phyloP scores from a whole-genome alignment of 78 protist species.

The Chrysochromulina parva region DNA sequence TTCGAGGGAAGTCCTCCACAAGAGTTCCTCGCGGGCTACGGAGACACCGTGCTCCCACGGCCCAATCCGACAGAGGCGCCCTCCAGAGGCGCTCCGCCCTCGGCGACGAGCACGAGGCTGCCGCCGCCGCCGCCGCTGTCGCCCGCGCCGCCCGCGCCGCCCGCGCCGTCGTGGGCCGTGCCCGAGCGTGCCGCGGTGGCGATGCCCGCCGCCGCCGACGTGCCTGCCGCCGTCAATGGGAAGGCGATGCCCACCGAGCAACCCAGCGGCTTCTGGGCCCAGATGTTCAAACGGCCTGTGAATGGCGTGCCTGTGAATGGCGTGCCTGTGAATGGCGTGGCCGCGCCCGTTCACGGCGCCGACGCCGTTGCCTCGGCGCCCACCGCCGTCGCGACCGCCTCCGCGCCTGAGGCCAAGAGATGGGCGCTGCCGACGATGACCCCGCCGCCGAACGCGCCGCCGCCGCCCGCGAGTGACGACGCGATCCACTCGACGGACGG shows the following conservation, averaged over 20 bases:
- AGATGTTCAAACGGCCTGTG: no score
- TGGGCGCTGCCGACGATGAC: background rate
- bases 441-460: background rate
- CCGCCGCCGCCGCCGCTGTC: no score
- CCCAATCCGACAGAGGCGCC: background rate
- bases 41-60: background rate
- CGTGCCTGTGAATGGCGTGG: background rate
- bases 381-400: background rate
- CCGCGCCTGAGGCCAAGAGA: background rate
- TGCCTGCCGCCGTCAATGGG: no score
- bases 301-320: background rate
- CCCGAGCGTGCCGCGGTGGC: no score
- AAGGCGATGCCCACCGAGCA: no score
- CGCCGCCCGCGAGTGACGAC: background rate
- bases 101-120: no score
- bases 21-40: background rate
- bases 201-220: no score
- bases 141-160: no score
- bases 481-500: background rate
- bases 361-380: background rate
- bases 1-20: background rate
- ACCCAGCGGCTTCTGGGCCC: no score
- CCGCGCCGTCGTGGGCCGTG: no score
- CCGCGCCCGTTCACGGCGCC: background rate
- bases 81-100: no score